Base-by-base conservation (phyloP, 495 filamentous ascomycete genomes). In the Staphylotrichum tortipilum region DNA sequence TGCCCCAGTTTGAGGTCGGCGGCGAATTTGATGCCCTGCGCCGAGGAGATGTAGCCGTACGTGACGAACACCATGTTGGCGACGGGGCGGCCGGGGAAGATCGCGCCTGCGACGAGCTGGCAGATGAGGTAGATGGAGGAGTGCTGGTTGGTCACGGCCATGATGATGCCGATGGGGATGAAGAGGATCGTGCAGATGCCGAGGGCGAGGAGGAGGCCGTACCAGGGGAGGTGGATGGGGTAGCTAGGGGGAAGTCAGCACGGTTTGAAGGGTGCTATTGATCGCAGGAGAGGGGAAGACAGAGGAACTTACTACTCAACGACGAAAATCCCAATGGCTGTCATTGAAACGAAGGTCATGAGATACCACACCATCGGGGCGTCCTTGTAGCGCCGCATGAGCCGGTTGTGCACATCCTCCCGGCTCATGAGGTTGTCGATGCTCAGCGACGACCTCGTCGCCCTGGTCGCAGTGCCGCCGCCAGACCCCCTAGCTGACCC, bases 11-110 rank as follows among this genome's bases (percentile, higher is more conserved):
- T 94, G 47, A 92, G 74, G 61, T 94, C 88, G 17, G 86, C 79
- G 3, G 87, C 81, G 65, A 94, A 94, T 60, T 89, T 89, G 46
- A 94, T 77, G 29, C 88, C 88, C 67, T 94, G 86, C 5, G 84
- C 82, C 2, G 82, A 86, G 2, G 82, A 84, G 52, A 89, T 89
- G 64, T 86, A 83, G 24, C 86, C 85, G 55, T 91, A 90, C 7
- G 86, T 92, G 36, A 85, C 83, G 60, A 92, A 92, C 34, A 91
- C 86, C 79, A 91, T 91, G 57, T 94, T 89, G 29, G 87, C 85
- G 12, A 94, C 83, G 0, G 87, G 87, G 21, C 83, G 81, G 15
- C 88, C 87, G 10, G 87, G 85, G 57, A 91, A 92, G 18, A 86
- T 65, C 34, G 74, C 78, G 19, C 88, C 88, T 22, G 84, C 87